Conservation (phyloP, 2,329 filamentous ascomycete genomes). For the Penicillium palitans region DNA sequence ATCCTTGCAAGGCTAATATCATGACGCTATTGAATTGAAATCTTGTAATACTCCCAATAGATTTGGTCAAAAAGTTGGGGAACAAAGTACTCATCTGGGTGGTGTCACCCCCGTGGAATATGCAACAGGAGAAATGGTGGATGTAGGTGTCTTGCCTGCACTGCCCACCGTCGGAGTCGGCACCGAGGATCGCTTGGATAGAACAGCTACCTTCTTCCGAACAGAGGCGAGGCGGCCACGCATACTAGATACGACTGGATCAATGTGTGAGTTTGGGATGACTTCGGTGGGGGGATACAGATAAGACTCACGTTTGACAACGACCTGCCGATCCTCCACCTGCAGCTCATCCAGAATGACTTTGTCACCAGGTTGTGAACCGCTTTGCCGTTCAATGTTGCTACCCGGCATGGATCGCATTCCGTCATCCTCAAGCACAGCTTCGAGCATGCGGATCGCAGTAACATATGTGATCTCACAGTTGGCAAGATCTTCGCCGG, state of each 20-base stretch:
- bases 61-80: not conserved
- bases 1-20: not conserved
- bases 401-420: conserved; percentile 30
- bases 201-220: conserved; percentile 51
- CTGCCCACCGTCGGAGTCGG: conserved; percentile 38
- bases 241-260: conserved; percentile 51
- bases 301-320: conserved; percentile 50
- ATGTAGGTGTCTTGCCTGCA: conserved; percentile 27
- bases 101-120: conserved; percentile 37
- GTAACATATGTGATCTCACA: conserved; percentile 94
- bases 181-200: conserved; percentile 45
- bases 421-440: conserved; percentile 82
- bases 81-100: conserved; percentile 29
- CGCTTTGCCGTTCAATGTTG: conserved; percentile 23
- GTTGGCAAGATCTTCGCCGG: conserved; percentile 80
- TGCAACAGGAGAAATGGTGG: conserved; percentile 34
- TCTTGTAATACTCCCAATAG: not conserved
- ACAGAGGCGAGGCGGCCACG: conserved; percentile 49
- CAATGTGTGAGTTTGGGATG: not conserved
- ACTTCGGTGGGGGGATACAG: not conserved
- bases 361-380: conserved; percentile 37
- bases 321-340: conserved; percentile 50
- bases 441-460: conserved; percentile 91
- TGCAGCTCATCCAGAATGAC: conserved; percentile 46
- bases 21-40: not conserved